Conservation (phyloP, 257 asterid genomes). For the Fraxinus quadrangulata region DNA sequence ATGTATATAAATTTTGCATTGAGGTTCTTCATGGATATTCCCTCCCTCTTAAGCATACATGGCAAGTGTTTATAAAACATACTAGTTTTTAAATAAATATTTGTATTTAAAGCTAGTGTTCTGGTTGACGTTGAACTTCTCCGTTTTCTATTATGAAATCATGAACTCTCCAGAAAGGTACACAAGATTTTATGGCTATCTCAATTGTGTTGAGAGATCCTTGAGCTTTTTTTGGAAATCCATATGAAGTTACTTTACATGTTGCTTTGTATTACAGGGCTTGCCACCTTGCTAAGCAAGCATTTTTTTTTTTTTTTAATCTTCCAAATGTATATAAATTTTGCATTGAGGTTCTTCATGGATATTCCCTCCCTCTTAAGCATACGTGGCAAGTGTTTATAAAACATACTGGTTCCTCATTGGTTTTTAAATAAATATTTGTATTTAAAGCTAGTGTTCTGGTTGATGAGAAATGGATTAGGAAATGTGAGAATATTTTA, state of each 20-base stretch:
- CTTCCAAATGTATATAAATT: not conserved
- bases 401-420: not conserved
- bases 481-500: not conserved
- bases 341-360: not conserved
- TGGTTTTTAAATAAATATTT: not conserved
- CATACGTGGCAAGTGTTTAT: not conserved
- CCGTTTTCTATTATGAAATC: constrained; percentile 28
- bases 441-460: not conserved
- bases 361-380: not conserved
- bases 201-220: not conserved
- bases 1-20: not conserved
- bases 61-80: not conserved
- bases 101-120: not conserved
- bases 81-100: not conserved
- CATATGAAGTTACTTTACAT: not conserved
- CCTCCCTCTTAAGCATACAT: not conserved
- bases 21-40: not conserved
- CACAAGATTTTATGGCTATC: not conserved
- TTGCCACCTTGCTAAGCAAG: constrained; percentile 23
- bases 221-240: not conserved
- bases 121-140: constrained; percentile 19
- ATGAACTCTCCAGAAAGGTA: constrained; percentile 27
- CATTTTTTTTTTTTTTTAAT: too few species aligned
- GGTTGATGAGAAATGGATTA: not conserved
- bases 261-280: constrained; percentile 15